Evolutionary conservation across 495 filamentous ascomycete species (phyloP).

Genomic region (Hypoxylon crocopeplum): DNA sequence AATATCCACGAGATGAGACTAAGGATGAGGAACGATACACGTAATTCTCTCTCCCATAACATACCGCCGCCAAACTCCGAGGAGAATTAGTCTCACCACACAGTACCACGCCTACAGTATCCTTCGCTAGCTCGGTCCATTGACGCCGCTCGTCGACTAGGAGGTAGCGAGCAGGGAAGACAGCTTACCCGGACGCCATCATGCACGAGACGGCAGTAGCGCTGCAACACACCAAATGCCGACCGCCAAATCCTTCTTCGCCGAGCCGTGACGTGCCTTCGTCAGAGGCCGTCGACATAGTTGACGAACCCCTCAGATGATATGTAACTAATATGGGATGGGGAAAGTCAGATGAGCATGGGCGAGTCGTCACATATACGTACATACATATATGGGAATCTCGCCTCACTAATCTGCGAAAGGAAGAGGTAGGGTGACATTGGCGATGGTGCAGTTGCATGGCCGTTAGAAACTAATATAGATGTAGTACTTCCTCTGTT

Average conservation of each 20-base stretch:
- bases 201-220: conserved; percentile 31
- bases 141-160: neutral
- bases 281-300: conserved; percentile 3
- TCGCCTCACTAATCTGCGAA: neutral
- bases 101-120: neutral
- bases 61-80: conserved; percentile 23
- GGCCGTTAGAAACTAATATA: too few species aligned
- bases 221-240: conserved; percentile 30
- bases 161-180: conserved; percentile 4
- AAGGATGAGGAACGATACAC: neutral
- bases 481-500: too few species aligned
- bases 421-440: conserved; percentile 15
- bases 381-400: conserved; percentile 14
- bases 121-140: conserved; percentile 9
- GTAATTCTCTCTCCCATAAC: neutral
- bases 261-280: conserved; percentile 8
- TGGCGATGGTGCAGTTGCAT: conserved; percentile 4
- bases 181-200: conserved; percentile 24
- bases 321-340: conserved; percentile 18
- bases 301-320: conserved; percentile 5
- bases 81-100: neutral
- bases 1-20: too few species aligned
- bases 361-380: conserved; percentile 12
- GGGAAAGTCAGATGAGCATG: conserved; percentile 15
- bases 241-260: conserved; percentile 10